Base-by-base conservation (phyloP, 2,329 filamentous ascomycete species). In the Aspergillus sojae region DNA sequence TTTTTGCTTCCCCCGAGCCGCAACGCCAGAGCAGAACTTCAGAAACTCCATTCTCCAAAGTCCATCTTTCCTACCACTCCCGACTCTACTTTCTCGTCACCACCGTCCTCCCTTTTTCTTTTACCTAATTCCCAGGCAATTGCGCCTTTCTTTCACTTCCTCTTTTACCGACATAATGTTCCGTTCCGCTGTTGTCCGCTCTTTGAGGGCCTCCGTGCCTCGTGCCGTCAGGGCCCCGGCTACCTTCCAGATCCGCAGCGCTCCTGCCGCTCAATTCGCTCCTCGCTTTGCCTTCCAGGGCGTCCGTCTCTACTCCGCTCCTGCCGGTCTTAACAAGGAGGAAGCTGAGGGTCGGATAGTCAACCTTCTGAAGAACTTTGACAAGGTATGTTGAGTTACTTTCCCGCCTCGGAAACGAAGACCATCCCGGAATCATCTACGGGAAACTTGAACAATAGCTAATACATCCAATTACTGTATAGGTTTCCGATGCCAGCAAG, bases 341-440 rank as follows among this genome's bases (percentile, higher is more conserved):
- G 93, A 97, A 84, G 91, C 97, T 63, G 90, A 96, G 84, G 92
- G 92, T 65, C 89, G 94, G 78, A 97, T 98, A 85, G 86, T 96
- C 80, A 91, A 93, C 81, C 85, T 99, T 75, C 82, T 99, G 81
- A 91, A 93, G 84, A 94, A 94, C 80, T 99, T 98, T 79, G 95
- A 99, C 85, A 99, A 99, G 91, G 92, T 94, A 80, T 71, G 84
- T 80, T 58, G 9, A 39, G 59, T 65, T 48, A 54, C 64, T 34
- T 61, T 64, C 34, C 41, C 41, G 46, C 28, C 21, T 56, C 36
- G 48, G 45, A 36, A 41, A 54, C 36, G 53, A 54, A 50, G 34
- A 43, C 39, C 50, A 57, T 46, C 60, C 52, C 36, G 23, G 19
- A 34, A 32, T 34, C n/a, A 19, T 55, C 32, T 19, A 2, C 57